A percentile compares a stretch with the other conserved stretches of the same genome.
These are phyloP conservation scores for Entomortierella lignicola DNA, from an alignment of 192 early-diverging fungal species.

Conservation along the genomic window DNA sequence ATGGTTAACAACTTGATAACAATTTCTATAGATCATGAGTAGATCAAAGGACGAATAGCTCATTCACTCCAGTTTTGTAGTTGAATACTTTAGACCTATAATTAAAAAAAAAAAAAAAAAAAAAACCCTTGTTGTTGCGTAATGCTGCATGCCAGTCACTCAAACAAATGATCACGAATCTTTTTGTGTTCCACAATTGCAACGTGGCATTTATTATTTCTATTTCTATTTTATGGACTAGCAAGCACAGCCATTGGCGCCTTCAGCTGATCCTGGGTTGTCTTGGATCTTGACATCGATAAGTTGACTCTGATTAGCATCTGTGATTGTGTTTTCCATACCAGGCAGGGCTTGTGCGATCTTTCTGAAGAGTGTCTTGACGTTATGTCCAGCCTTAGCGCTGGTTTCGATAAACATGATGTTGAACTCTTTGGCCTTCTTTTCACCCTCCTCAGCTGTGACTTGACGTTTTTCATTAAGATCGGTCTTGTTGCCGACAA, in stretches of 20 bases:
- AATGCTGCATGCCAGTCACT: too few relatives aligned
- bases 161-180: not conserved
- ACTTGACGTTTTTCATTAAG: constrained; percentile 95
- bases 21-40: constrained; percentile 37
- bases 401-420: constrained; percentile 99
- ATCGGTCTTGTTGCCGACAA: constrained; percentile 99
- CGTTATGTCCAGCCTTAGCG: constrained; percentile 99
- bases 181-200: too few relatives aligned
- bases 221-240: constrained; percentile 1
- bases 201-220: too few relatives aligned
- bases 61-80: not conserved
- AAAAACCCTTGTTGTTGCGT: too few relatives aligned
- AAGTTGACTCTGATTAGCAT: constrained; percentile 54
- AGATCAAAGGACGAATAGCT: constrained; percentile 22
- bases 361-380: constrained; percentile 96
- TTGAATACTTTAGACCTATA: not conserved
- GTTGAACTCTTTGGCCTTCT: constrained; percentile 95
- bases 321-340: constrained; percentile 75
- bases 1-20: too few relatives aligned
- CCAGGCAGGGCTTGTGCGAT: constrained; percentile 94
- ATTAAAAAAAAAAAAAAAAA: not conserved
- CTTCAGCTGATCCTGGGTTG: constrained; percentile 38
- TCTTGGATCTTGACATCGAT: constrained; percentile 55
- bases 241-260: constrained; percentile 50
- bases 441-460: constrained; percentile 96